Evolutionary conservation across 1,139 yeast species (phyloP).

Genomic region (Pichia sp.): DNA sequence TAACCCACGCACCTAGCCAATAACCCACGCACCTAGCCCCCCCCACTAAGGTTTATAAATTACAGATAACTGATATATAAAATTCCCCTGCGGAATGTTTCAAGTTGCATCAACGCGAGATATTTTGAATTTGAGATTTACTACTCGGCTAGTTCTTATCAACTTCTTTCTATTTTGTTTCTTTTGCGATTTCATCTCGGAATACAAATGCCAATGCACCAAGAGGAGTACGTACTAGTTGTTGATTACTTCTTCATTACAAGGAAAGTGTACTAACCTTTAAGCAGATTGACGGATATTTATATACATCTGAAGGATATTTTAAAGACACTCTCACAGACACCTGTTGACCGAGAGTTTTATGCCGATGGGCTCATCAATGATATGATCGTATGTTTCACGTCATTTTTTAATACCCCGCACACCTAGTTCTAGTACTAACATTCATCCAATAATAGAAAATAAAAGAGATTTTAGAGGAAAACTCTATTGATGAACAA

Average conservation of each 20-base stretch:
- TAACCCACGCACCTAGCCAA: not conserved
- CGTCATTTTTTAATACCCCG: not conserved
- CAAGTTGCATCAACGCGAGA: not conserved
- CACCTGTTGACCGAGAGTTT: conserved; percentile 10
- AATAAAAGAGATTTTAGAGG: conserved; percentile 4
- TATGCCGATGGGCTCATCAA: conserved; percentile 1
- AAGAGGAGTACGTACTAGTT: conserved; percentile 8
- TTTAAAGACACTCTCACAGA: conserved; percentile 3
- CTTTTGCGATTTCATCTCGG: too few relatives aligned
- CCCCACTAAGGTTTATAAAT: not conserved
- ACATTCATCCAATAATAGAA: conserved; percentile 4
- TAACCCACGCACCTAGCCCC: not conserved
- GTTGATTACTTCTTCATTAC: not conserved
- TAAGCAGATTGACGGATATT: conserved; percentile 10
- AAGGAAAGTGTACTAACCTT: conserved; percentile 5
- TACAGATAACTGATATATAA: not conserved
- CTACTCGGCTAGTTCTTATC: not conserved
- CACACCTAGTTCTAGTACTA: conserved; percentile 2
- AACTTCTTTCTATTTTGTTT: too few relatives aligned
- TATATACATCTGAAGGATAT: conserved; percentile 12
- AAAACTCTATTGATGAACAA: conserved; percentile 7
- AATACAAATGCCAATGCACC: conserved; percentile 1
- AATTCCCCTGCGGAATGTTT: not conserved
- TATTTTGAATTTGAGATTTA: not conserved
- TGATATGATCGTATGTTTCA: conserved; percentile 10